Base-by-base conservation (phyloP, 2,329 filamentous ascomycete species). In the Cytospora piceicola region DNA sequence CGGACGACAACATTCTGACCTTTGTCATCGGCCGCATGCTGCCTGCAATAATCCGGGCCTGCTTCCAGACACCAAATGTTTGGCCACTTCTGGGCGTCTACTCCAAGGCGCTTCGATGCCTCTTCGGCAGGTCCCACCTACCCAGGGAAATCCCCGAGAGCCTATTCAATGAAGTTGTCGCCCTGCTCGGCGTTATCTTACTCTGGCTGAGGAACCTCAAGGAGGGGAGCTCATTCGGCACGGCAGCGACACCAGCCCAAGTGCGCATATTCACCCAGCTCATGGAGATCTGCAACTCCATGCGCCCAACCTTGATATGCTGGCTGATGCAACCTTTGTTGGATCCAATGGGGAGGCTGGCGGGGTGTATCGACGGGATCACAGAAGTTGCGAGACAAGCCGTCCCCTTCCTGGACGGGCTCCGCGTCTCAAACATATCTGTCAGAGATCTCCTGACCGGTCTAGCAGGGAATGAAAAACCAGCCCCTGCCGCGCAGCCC, bases 11-110 rank as follows among this genome's bases (percentile, higher is more conserved):
- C 42, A 78, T 88, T 29, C 71, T 80, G 54, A 72, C 73, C 0
- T 88, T 87, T 68, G 73, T 84, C 64, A 62, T 87, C 32, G 74
- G 76, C 32, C 81, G 78, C 58, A 86, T 88, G 82, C 69, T 88
- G 3, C 85, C 85, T 0, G 81, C 83, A n/a, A 77, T 84, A 5
- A 72, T 86, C 15, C 75, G 72, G 54, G 78, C 81, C 1, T 75
- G 77, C 0, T 70, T 76, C 14, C 68, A 71, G 9, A 73, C 72
- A 14, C 71, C 71, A 3, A 73, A 77, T 15, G 78, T 78, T 0
- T 86, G 81, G 74, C 75, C 82, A 17, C 71, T 88, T 56, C 69
- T 87, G 8, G 79, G 85, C 53, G 77, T 84, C 22, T 87, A 86
- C 69, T 73, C 76, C 27, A 75, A 77, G 32, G 83, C 82, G 2